phyloP scores from a whole-genome alignment of 1,284 basidiomycete genomes.

The Mixia osmundae region DNA sequence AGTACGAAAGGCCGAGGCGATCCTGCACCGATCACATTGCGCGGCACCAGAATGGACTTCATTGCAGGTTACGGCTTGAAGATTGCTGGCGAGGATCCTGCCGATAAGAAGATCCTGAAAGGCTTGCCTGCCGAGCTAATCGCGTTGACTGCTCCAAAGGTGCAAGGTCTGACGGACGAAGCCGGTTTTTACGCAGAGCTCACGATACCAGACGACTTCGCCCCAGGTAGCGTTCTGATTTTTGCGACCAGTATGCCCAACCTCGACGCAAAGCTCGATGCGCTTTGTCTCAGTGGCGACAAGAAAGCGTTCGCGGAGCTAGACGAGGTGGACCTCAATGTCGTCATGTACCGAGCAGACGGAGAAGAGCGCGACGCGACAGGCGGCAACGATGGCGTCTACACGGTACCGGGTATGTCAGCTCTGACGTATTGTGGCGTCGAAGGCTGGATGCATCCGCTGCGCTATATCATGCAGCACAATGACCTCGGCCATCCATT shows the following conservation, averaged over 20 bases:
- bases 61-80: constrained; percentile 52
- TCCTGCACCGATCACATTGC: constrained; percentile 56
- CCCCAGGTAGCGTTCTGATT: constrained; percentile 72
- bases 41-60: constrained; percentile 50
- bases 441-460: constrained; percentile 82
- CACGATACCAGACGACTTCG: constrained; percentile 57
- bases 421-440: constrained; percentile 66
- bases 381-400: constrained; percentile 35
- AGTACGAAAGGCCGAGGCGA: constrained; percentile 39
- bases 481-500: constrained; percentile 83
- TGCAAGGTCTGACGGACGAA: constrained; percentile 28
- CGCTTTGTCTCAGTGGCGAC: constrained; percentile 40
- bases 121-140: constrained; percentile 49
- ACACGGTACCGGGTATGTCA: constrained; percentile 48
- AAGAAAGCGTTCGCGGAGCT: constrained; percentile 46
- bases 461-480: constrained; percentile 52
- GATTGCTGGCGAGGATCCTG: constrained; percentile 39
- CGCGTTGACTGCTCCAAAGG: constrained; percentile 29
- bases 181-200: constrained; percentile 54
- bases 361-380: constrained; percentile 77
- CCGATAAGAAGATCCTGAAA: constrained; percentile 34
- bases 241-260: constrained; percentile 58
- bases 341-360: constrained; percentile 55
- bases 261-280: constrained; percentile 40
- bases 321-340: constrained; percentile 68